phyloP scores from a whole-genome alignment of 208 protist species.

The Crithidia acanthocephali region DNA sequence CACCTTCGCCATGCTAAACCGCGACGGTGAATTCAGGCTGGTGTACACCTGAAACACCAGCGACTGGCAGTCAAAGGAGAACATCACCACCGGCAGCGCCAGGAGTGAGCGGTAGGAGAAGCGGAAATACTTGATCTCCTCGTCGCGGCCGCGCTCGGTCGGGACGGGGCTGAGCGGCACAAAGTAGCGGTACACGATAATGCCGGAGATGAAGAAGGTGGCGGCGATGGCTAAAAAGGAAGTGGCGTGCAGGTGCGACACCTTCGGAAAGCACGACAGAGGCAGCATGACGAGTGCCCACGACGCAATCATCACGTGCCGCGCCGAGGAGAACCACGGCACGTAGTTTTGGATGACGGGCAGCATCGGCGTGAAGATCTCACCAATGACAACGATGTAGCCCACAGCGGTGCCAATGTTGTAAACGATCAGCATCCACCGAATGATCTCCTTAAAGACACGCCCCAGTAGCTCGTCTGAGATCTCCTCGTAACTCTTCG shows the following conservation, averaged over 20 bases:
- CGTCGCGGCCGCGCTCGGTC: neutral
- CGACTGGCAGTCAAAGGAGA: constrained; percentile 79
- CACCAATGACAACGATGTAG: constrained; percentile 71
- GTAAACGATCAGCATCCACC: constrained; percentile 73
- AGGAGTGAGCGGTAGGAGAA: constrained; percentile 44
- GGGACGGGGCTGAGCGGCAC: constrained; percentile 28
- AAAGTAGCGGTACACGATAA: constrained; percentile 73
- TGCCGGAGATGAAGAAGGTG: constrained; percentile 58
- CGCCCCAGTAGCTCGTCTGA: constrained; percentile 52
- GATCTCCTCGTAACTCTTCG: constrained; percentile 71
- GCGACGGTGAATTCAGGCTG: constrained; percentile 30
- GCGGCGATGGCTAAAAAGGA: constrained; percentile 56
- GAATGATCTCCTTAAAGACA: constrained; percentile 49
- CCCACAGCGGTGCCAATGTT: constrained; percentile 61
- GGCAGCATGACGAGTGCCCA: constrained; percentile 66
- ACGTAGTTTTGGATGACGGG: constrained; percentile 50
- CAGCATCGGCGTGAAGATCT: constrained; percentile 59
- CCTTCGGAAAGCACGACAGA: constrained; percentile 53
- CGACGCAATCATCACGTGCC: constrained; percentile 40
- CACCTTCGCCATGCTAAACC: constrained; percentile 58
- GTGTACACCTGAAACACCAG: constrained; percentile 73
- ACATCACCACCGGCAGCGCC: constrained; percentile 68
- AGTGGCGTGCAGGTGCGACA: constrained; percentile 51
- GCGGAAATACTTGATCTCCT: constrained; percentile 46
- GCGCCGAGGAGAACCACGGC: constrained; percentile 44